A percentile compares a stretch with the other conserved stretches of the same genome.
Conservation (phyloP, 495 filamentous ascomycete genomes). For the Podospora comata region DNA sequence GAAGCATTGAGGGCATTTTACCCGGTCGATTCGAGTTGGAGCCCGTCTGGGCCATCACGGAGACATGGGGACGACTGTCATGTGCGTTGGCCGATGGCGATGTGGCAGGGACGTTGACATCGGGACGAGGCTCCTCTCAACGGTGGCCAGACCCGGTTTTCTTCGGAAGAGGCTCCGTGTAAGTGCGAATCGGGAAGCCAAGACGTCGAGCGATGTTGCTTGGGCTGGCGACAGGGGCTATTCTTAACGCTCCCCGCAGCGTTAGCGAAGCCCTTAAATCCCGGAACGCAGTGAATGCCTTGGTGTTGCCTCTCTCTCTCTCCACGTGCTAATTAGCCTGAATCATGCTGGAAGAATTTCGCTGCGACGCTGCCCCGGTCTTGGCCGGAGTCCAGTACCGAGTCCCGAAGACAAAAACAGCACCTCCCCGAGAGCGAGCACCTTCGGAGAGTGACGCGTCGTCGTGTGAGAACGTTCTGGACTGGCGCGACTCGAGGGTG, state of each 20-base stretch:
- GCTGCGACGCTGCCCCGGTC: constrained; percentile 12
- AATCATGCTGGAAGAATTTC: constrained; percentile 11
- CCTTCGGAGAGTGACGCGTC: neutral
- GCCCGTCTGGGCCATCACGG: neutral
- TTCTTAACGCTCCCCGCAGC: neutral
- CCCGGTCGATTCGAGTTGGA: neutral
- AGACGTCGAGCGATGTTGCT: constrained; percentile 9
- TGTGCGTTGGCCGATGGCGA: neutral
- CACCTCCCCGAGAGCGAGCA: neutral
- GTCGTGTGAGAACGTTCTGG: neutral
- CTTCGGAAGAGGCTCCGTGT: constrained; percentile 26
- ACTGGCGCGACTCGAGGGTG: no score
- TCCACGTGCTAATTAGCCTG: constrained; percentile 24
- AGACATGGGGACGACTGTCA: neutral
- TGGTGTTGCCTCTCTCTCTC: neutral
- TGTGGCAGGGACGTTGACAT: neutral
- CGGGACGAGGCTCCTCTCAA: neutral
- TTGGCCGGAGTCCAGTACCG: constrained; percentile 18
- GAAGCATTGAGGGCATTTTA: neutral
- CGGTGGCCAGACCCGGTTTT: constrained; percentile 20
- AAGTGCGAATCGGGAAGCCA: constrained; percentile 22
- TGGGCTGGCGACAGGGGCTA: constrained; percentile 17
- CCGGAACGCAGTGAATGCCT: neutral
- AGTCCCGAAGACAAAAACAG: constrained; percentile 20
- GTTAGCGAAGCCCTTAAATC: neutral